A percentile compares a stretch with the other conserved stretches of the same genome.
Evolutionary conservation across 108 stramenopile species (phyloP).

Genomic region (Fistulifera pelliculosa): DNA sequence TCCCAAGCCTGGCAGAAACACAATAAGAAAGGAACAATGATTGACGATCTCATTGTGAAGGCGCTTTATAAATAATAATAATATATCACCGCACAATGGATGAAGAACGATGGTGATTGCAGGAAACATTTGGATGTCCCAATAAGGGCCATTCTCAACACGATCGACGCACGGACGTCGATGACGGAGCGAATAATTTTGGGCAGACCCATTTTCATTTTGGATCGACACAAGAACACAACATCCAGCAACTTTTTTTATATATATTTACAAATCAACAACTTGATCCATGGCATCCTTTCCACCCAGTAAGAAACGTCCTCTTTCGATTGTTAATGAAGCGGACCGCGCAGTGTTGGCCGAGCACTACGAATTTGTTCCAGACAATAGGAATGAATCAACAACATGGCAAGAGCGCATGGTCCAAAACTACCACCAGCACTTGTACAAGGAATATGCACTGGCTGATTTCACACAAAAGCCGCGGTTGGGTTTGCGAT

Average conservation of each 20-base stretch:
- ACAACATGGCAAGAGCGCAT: slow-evolving; percentile 77
- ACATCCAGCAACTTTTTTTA: slow-evolving; percentile 24
- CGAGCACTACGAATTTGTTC: slow-evolving; percentile 28
- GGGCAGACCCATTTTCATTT: no score
- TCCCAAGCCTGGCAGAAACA: no score
- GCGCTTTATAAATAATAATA: no score
- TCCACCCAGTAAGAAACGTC: slow-evolving; percentile 16
- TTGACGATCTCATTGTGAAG: no score
- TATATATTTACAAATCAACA: slow-evolving; percentile 18
- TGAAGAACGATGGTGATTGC: no score
- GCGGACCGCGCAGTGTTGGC: slow-evolving; percentile 5
- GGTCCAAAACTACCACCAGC: slow-evolving; percentile 61
- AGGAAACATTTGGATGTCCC: no score
- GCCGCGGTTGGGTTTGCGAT: slow-evolving; percentile 56
- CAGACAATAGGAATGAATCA: slow-evolving; percentile 2
- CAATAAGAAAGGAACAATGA: no score
- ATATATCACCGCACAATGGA: no score
- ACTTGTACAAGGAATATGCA: slow-evolving; percentile 75
- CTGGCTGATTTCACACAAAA: slow-evolving; percentile 49
- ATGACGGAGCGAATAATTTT: slow-evolving; percentile 1
- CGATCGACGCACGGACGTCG: slow-evolving; percentile 24
- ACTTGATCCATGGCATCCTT: slow-evolving; percentile 12
- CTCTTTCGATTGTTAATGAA: slow-evolving; percentile 9
- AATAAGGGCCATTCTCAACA: no score
- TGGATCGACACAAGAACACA: slow-evolving; percentile 6